Evolutionary conservation across 495 filamentous ascomycete species (phyloP).

Genomic region (Lophium mytilinum): DNA sequence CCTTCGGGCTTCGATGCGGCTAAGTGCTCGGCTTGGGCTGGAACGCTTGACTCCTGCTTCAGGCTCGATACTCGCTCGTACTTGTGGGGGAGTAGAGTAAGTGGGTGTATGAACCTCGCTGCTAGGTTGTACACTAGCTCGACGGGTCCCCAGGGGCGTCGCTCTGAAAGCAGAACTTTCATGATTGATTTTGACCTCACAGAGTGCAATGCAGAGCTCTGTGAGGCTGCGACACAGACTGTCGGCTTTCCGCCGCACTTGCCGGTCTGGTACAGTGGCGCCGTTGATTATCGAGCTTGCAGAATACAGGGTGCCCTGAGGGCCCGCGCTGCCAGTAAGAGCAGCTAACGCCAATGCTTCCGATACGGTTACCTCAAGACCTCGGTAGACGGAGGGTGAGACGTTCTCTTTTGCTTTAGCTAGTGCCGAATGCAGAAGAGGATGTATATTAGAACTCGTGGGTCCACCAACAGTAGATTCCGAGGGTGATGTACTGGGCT

Average conservation of each 20-base stretch:
- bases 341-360: constrained; percentile 71
- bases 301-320: constrained; percentile 51
- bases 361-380: constrained; percentile 72
- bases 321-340: constrained; percentile 56
- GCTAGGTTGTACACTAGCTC: constrained; percentile 31
- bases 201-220: constrained; percentile 81
- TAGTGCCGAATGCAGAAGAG: constrained; percentile 71
- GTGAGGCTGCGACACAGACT: constrained; percentile 88
- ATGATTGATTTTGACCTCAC: constrained; percentile 43
- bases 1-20: constrained; percentile 66
- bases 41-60: constrained; percentile 14
- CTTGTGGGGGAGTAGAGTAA: constrained; percentile 6
- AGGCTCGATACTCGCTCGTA: constrained; percentile 19
- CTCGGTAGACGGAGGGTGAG: constrained; percentile 61
- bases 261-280: constrained; percentile 61
- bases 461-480: constrained; percentile 29
- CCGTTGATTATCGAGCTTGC: constrained; percentile 55
- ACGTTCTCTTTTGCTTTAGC: constrained; percentile 62
- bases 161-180: constrained; percentile 21
- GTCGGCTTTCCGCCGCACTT: constrained; percentile 82
- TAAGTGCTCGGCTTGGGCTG: constrained; percentile 47
- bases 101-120: constrained; percentile 10
- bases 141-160: constrained; percentile 25
- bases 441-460: constrained; percentile 50
- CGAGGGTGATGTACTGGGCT: constrained; percentile 40